phyloP scores from a whole-genome alignment of 306 rosid genomes.

The Trifolium dubium region DNA sequence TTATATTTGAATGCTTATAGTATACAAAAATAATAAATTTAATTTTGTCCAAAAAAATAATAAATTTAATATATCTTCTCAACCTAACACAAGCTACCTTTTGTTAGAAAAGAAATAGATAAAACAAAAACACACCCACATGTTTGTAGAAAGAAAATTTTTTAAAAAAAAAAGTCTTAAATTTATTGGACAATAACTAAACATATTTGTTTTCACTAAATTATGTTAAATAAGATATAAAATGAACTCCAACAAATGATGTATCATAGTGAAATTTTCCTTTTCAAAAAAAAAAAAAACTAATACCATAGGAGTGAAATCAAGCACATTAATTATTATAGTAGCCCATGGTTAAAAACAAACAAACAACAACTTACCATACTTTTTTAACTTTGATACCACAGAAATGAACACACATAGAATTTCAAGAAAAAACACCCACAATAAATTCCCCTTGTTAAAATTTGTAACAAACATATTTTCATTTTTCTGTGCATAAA shows the following conservation, averaged over 20 bases:
- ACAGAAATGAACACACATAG: conserved; percentile 16
- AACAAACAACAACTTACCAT: conserved; percentile 10
- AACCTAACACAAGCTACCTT: not conserved
- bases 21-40: not conserved
- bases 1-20: not conserved
- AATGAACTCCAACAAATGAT: not conserved
- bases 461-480: not conserved
- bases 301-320: not conserved
- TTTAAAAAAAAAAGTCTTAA: too few relatives aligned
- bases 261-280: too few relatives aligned
- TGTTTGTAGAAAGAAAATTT: not conserved
- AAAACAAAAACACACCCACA: not conserved
- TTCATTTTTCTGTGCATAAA: too few relatives aligned
- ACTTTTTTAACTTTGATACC: conserved; percentile 3
- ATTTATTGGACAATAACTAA: not conserved
- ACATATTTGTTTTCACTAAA: not conserved
- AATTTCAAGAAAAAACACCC: conserved; percentile 14
- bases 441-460: not conserved
- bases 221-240: not conserved
- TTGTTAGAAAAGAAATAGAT: not conserved
- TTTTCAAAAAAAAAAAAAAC: too few relatives aligned
- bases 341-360: conserved; percentile 34
- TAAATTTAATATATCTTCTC: not conserved
- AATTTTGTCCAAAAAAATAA: too few relatives aligned
- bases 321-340: not conserved